phyloP scores from a whole-genome alignment of 139 green algal species.

The Coccomyxa sp. region DNA sequence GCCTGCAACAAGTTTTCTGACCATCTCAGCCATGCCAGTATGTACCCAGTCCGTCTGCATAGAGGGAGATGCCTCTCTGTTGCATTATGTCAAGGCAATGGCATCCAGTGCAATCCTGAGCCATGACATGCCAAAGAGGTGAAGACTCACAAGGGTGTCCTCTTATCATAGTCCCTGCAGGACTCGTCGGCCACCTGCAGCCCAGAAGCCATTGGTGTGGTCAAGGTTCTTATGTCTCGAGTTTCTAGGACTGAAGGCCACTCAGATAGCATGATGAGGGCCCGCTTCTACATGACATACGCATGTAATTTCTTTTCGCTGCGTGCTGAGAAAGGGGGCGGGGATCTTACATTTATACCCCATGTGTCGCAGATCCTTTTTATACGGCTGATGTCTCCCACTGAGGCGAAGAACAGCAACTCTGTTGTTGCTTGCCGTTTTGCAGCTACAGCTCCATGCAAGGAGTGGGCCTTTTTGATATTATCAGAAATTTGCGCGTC shows the following conservation, averaged over 20 bases:
- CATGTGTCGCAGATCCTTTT: neutral
- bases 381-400: slow-evolving; percentile 52
- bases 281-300: no score
- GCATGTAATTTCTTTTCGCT: no score
- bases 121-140: neutral
- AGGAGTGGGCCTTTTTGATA: neutral
- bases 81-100: no score
- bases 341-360: neutral
- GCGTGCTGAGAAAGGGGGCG: neutral
- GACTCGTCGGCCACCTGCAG: slow-evolving; percentile 54
- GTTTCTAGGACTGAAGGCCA: neutral
- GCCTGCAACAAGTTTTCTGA: slow-evolving; percentile 40
- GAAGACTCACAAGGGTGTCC: slow-evolving; percentile 68
- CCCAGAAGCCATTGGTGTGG: no score
- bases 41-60: neutral
- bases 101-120: no score
- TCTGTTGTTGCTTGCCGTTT: slow-evolving; percentile 29
- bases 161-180: slow-evolving; percentile 80
- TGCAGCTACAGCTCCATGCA: slow-evolving; percentile 12
- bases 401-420: slow-evolving; percentile 83
- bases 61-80: no score
- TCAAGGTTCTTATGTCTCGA: neutral
- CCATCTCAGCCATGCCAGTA: neutral
- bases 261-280: neutral
- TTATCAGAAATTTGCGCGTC: neutral